These are phyloP conservation scores for Cyclospora cayetanensis DNA, from an alignment of 169 alveolate species.

Conservation along the genomic window DNA sequence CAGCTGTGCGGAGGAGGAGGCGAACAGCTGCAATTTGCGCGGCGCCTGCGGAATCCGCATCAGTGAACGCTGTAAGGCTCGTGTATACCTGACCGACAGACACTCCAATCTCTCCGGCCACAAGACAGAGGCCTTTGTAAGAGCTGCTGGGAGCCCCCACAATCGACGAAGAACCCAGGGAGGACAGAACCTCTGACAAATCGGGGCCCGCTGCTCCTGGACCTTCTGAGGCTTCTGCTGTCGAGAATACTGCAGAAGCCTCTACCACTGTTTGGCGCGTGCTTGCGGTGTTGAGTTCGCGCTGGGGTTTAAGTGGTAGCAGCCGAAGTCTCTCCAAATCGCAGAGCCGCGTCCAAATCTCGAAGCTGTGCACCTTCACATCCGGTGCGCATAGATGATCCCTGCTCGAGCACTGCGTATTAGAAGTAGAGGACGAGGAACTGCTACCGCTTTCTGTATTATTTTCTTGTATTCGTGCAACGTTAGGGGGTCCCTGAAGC, in stretches of 20 bases:
- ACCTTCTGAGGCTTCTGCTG: background rate
- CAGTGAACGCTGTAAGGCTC: conserved; percentile 64
- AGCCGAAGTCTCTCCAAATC: background rate
- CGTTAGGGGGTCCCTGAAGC: background rate
- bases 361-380: conserved; percentile 42
- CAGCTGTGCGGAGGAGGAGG: conserved; percentile 41
- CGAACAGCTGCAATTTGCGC: conserved; percentile 61
- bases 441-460: too few relatives aligned
- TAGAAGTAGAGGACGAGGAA: too few relatives aligned
- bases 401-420: too few relatives aligned
- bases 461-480: too few relatives aligned
- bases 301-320: background rate
- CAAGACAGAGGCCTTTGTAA: conserved; percentile 15
- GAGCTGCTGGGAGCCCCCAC: background rate
- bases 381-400: too few relatives aligned
- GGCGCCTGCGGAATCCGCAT: conserved; percentile 56
- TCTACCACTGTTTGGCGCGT: background rate
- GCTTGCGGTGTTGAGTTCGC: background rate
- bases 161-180: conserved; percentile 7
- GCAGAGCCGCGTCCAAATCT: conserved; percentile 42
- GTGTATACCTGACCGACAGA: conserved; percentile 60
- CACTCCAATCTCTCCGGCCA: conserved; percentile 68
- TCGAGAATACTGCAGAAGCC: background rate
- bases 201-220: background rate
- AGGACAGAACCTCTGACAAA: background rate